A percentile compares a stretch with the other conserved stretches of the same genome.
These are phyloP conservation scores for Ogataea siamensis DNA, from an alignment of 805 yeast species.

Conservation along the genomic window DNA sequence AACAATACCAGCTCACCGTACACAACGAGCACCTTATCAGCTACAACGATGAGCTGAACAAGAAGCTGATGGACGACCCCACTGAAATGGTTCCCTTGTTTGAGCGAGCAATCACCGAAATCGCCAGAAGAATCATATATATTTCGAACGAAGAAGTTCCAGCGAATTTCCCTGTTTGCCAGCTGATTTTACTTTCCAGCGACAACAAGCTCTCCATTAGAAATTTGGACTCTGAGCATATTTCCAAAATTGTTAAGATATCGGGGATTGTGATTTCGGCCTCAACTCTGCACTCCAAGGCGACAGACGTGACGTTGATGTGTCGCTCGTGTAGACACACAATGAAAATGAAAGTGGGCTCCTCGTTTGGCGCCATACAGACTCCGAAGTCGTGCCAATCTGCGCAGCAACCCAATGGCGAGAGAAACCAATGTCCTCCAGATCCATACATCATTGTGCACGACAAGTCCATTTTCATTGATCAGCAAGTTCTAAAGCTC, in stretches of 20 bases:
- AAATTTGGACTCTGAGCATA: conserved; percentile 80
- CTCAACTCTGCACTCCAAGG: conserved; percentile 83
- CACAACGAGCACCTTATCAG: conserved; percentile 82
- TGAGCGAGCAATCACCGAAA: conserved; percentile 79
- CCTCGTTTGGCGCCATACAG: conserved; percentile 69
- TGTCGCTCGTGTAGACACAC: conserved; percentile 89
- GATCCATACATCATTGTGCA: conserved; percentile 94
- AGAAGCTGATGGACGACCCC: conserved; percentile 81
- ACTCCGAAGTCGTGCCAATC: conserved; percentile 69
- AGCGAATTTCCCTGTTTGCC: conserved; percentile 71
- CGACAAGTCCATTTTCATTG: conserved; percentile 89
- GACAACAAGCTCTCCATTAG: conserved; percentile 74
- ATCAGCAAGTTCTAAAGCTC: conserved; percentile 88
- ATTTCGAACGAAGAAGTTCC: conserved; percentile 52
- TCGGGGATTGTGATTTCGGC: conserved; percentile 94
- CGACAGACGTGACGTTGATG: conserved; percentile 77
- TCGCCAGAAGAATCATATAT: conserved; percentile 70
- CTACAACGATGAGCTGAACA: conserved; percentile 86
- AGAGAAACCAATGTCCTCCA: conserved; percentile 67
- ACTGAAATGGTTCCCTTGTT: conserved; percentile 82
- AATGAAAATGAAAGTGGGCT: conserved; percentile 53
- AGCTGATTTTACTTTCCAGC: conserved; percentile 70
- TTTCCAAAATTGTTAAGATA: conserved; percentile 83
- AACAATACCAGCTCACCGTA: conserved; percentile 69
- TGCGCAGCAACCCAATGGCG: conserved; percentile 50